Conservation (phyloP, 75 land plant genomes). For the Sequoia sempervirens region DNA sequence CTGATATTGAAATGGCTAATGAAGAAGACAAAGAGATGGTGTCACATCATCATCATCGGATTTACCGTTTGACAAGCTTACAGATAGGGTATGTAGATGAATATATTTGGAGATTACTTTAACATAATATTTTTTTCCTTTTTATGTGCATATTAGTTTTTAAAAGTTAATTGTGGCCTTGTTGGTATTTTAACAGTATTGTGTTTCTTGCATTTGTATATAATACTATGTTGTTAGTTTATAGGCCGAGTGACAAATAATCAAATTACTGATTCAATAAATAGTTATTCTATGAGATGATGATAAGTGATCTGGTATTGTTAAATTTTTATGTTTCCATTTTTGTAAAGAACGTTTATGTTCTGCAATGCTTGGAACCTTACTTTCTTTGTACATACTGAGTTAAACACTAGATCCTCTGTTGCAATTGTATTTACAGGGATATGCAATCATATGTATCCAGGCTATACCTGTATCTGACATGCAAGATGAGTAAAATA, state of each 20-base stretch:
- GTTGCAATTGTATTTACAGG: slow-evolving; percentile 31
- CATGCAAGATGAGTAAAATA: slow-evolving; percentile 45
- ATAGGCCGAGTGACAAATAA: not conserved
- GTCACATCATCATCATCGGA: not conserved
- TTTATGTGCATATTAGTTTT: not conserved
- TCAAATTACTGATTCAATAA: not conserved
- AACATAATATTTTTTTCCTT: not conserved
- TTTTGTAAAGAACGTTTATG: not conserved
- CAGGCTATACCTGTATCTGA: slow-evolving; percentile 64
- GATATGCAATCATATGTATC: slow-evolving; percentile 96
- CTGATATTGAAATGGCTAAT: not conserved
- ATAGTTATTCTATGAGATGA: slow-evolving; percentile 6
- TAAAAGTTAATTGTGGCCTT: not conserved
- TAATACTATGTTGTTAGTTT: not conserved
- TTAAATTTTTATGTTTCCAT: not conserved
- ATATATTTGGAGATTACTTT: not conserved
- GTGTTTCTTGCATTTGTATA: not conserved
- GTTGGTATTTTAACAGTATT: not conserved
- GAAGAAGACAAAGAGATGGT: not conserved
- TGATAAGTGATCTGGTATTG: slow-evolving; percentile 5
- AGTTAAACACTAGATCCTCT: not conserved
- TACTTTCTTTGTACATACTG: not conserved
- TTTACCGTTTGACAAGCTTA: slow-evolving; percentile 21
- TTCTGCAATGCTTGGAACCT: not conserved
- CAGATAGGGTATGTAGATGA: slow-evolving; percentile 26